Evolutionary conservation across 106 monocot genomes (phyloP), one percentile per base, ranked within the genome.

Genomic region (Triglochin maritima): DNA sequence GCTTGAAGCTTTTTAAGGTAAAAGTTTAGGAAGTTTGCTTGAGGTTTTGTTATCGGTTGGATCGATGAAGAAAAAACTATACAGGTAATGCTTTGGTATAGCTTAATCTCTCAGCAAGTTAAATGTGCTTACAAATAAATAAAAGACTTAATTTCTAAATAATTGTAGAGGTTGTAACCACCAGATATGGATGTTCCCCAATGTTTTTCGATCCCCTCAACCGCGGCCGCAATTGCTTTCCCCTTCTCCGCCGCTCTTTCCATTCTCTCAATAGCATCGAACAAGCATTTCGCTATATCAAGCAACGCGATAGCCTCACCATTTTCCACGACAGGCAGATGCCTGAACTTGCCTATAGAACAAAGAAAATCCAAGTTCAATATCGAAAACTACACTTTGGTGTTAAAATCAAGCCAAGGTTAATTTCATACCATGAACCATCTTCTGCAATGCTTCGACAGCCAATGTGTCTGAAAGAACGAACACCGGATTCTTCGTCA

Each of bases 201-300:
- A 13, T 86, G 76, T 67, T 82, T 86, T 56, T 86, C 90, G 3
- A 90, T 74, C 2, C 84, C 90, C 78, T 90, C 86, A 46, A 90
- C 84, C 17, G 90, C 90, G 57, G 86, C 90, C 62, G 84, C 84
- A 75, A 90, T 84, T 0, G 86, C 90, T 75, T 82, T 84, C 46
- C 90, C 90, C 74, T 86, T 86, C 69, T 90, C 90, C 69, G 86
- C 81, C 66, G 84, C 79, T 67, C 86, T 84, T 73, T 90, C 90
- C 86, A 90, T 81, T 50, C 90, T 65, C 4, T 86, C 84, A 69
- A 90, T 90, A 14, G 84, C 90, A 84, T 90, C 90, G 77, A 86
- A 86, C 10, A 90, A 80, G 72, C 90, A 90, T 55, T 90, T 90
- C 69, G 90, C 77, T 72, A 90, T 86, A 58, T 90, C 90, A 47